phyloP scores from a whole-genome alignment of 2,329 filamentous ascomycete species.

The Epichloe typhina region DNA sequence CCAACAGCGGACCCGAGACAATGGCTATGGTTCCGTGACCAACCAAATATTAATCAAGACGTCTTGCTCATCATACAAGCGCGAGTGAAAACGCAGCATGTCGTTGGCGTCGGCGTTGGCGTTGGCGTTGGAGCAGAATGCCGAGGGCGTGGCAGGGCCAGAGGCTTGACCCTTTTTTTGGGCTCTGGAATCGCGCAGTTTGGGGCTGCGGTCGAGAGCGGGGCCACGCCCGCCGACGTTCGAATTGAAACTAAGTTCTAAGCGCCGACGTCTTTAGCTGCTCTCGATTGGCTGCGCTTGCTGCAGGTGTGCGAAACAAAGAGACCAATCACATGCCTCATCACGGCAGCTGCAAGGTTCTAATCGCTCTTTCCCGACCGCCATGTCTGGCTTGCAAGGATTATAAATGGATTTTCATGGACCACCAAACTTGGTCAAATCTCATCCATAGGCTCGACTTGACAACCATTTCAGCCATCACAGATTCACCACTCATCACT shows the following conservation, averaged over 20 bases:
- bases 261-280: slow-evolving; percentile 21
- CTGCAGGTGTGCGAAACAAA: slow-evolving; percentile 14
- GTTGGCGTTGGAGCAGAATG: neutral
- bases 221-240: slow-evolving; percentile 12
- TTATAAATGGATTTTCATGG: neutral
- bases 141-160: neutral
- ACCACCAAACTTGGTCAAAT: neutral
- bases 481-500: neutral
- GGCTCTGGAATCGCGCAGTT: slow-evolving; percentile 7
- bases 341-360: slow-evolving; percentile 22
- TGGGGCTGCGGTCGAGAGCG: slow-evolving; percentile 17
- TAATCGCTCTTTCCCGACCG: slow-evolving; percentile 18
- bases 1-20: neutral
- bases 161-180: slow-evolving; percentile 8
- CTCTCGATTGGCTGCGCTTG: slow-evolving; percentile 22
- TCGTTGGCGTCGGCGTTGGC: neutral
- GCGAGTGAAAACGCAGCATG: neutral
- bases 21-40: neutral
- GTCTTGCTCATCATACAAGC: neutral
- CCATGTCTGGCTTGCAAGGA: slow-evolving; percentile 2
- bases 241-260: slow-evolving; percentile 19
- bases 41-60: neutral
- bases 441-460: neutral
- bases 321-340: slow-evolving; percentile 20
- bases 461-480: neutral